phyloP scores from a whole-genome alignment of 495 filamentous ascomycete genomes.

The Daldinia caldariorum region DNA sequence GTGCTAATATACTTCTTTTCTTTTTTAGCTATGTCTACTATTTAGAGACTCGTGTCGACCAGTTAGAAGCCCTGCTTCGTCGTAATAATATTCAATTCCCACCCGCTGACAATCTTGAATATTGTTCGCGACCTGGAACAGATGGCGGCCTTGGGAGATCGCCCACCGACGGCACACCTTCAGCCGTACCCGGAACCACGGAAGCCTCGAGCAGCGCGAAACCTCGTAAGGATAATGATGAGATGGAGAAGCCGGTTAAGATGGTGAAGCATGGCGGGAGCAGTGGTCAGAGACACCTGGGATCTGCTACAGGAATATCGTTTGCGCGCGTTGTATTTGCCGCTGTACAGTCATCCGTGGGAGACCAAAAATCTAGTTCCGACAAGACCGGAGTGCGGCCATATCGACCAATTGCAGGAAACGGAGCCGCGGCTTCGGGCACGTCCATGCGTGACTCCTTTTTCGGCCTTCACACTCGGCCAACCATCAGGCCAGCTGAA shows the following conservation, averaged over 20 bases:
- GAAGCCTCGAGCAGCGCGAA: slow-evolving; percentile 45
- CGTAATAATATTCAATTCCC: slow-evolving; percentile 77
- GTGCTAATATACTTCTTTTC: slow-evolving; percentile 33
- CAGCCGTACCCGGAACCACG: slow-evolving; percentile 36
- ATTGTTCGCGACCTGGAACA: slow-evolving; percentile 64
- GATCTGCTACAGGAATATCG: slow-evolving; percentile 89
- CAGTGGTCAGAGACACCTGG: slow-evolving; percentile 80
- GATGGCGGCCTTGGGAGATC: slow-evolving; percentile 57
- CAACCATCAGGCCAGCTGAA: slow-evolving; percentile 82
- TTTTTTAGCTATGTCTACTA: slow-evolving; percentile 86
- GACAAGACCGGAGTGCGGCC: slow-evolving; percentile 61
- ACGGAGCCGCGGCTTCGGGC: slow-evolving; percentile 54
- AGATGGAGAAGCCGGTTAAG: slow-evolving; percentile 72
- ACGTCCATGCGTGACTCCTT: slow-evolving; percentile 93
- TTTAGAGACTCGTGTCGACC: slow-evolving; percentile 83
- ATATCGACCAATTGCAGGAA: slow-evolving; percentile 50
- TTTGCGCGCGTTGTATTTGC: slow-evolving; percentile 96
- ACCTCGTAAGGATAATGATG: slow-evolving; percentile 62
- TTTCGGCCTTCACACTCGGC: slow-evolving; percentile 91
- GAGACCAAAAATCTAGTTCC: slow-evolving; percentile 68
- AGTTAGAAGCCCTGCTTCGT: slow-evolving; percentile 81
- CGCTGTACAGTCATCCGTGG: slow-evolving; percentile 87
- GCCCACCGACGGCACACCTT: slow-evolving; percentile 50
- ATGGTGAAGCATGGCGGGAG: slow-evolving; percentile 82
- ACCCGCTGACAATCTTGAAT: slow-evolving; percentile 79